These are phyloP conservation scores for Quercus gilva DNA, from an alignment of 306 rosid genomes.

Conservation along the genomic window DNA sequence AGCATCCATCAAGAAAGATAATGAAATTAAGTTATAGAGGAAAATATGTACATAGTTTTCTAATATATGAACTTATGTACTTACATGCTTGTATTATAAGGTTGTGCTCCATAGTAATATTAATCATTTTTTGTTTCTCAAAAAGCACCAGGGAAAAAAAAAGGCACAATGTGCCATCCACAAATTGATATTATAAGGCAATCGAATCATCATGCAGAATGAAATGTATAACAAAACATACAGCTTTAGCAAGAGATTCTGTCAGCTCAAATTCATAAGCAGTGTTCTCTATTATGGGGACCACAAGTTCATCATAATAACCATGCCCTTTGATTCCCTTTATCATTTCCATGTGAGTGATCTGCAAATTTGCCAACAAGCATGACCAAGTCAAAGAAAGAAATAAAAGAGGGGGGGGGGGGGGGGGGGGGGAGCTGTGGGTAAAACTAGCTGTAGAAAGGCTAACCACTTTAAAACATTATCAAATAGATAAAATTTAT, in stretches of 20 bases:
- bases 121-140: background rate
- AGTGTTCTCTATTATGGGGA: slow-evolving; percentile 90
- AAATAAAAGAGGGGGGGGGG: background rate
- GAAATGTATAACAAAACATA: slow-evolving; percentile 38
- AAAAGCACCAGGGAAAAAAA: background rate
- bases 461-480: slow-evolving; percentile 8
- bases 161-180: background rate
- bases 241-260: slow-evolving; percentile 91
- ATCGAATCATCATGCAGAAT: background rate
- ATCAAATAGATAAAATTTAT: background rate
- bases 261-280: slow-evolving; percentile 89
- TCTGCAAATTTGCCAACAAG: slow-evolving; percentile 53
- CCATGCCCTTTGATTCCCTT: slow-evolving; percentile 99
- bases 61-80: background rate
- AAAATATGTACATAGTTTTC: background rate
- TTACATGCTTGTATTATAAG: background rate
- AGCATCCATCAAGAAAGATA: slow-evolving; percentile 5
- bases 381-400: slow-evolving; percentile 19
- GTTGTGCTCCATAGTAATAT: background rate
- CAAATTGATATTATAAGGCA: background rate
- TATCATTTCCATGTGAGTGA: slow-evolving; percentile 98
- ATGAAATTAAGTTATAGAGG: background rate
- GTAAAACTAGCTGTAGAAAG: slow-evolving; percentile 16
- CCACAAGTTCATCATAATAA: slow-evolving; percentile 93
- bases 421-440: background rate